A percentile compares a stretch with the other conserved stretches of the same genome.
Conservation (phyloP, 2,329 filamentous ascomycete genomes). For the Colletotrichum shisoi region DNA sequence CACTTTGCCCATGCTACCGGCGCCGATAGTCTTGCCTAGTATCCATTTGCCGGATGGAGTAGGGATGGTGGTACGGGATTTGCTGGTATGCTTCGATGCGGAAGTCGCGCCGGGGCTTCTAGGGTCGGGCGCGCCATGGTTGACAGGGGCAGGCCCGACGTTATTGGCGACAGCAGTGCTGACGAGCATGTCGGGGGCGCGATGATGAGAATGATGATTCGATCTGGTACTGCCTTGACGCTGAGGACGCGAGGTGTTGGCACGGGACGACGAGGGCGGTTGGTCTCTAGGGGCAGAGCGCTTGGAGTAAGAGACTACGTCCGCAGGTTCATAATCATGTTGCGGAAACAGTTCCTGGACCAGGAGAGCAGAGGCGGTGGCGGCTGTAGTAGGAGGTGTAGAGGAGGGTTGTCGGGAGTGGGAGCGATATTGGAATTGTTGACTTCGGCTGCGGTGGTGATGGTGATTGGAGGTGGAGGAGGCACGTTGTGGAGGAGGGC, state of each 20-base stretch:
- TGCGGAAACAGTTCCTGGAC: conserved; percentile 59
- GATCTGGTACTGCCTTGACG: conserved; percentile 62
- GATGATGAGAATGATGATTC: conserved; percentile 47
- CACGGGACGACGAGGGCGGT: conserved; percentile 59
- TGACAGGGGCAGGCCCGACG: conserved; percentile 59
- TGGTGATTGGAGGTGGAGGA: conserved; percentile 44
- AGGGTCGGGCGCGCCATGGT: conserved; percentile 55
- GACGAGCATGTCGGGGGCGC: conserved; percentile 58
- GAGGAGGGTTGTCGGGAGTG: conserved; percentile 49
- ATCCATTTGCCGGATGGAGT: conserved; percentile 93
- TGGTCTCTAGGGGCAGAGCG: conserved; percentile 72
- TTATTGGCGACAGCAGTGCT: conserved; percentile 61
- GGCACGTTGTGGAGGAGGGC: conserved; percentile 34
- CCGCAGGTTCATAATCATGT: conserved; percentile 77
- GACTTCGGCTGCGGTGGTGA: conserved; percentile 44
- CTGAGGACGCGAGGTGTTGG: conserved; percentile 59
- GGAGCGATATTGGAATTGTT: conserved; percentile 49
- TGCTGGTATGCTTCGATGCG: conserved; percentile 59
- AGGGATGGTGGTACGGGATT: conserved; percentile 81
- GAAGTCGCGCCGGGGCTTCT: conserved; percentile 49
- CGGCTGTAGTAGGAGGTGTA: conserved; percentile 42
- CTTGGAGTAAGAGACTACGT: conserved; percentile 69
- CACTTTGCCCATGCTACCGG: conserved; percentile 98
- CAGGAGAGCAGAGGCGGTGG: conserved; percentile 46
- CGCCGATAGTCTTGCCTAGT: conserved; percentile 94